Evolutionary conservation across 176 grass and related monocot genomes (phyloP).

Genomic region (Aegilops longissima): DNA sequence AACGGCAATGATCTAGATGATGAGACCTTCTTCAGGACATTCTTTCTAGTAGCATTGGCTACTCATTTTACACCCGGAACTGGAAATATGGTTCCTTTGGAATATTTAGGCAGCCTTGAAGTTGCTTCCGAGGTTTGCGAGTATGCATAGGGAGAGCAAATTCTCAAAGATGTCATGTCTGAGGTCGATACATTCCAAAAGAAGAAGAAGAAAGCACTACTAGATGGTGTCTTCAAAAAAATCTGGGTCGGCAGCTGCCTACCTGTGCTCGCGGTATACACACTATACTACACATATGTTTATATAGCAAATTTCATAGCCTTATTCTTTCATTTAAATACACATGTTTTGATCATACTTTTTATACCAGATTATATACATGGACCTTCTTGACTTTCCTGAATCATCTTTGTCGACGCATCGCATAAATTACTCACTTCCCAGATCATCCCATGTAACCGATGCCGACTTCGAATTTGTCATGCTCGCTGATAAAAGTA

Average conservation of each 20-base stretch:
- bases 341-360: no score
- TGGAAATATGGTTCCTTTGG: no score
- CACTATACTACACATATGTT: background rate
- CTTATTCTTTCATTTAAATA: no score
- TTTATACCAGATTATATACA: no score
- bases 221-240: background rate
- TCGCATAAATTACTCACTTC: no score
- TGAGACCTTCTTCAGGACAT: background rate
- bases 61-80: background rate
- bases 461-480: no score
- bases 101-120: background rate
- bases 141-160: background rate
- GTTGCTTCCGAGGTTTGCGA: background rate
- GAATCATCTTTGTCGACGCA: no score
- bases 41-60: background rate
- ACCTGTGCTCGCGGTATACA: background rate
- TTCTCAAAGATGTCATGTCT: background rate
- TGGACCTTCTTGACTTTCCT: no score
- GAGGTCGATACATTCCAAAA: background rate
- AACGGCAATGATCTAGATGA: background rate
- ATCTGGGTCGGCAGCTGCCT: background rate
- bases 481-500: no score
- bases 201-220: background rate
- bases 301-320: no score
- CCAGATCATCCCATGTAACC: no score